phyloP scores from a whole-genome alignment of 2,329 filamentous ascomycete genomes.

The Orbilia quercus region DNA sequence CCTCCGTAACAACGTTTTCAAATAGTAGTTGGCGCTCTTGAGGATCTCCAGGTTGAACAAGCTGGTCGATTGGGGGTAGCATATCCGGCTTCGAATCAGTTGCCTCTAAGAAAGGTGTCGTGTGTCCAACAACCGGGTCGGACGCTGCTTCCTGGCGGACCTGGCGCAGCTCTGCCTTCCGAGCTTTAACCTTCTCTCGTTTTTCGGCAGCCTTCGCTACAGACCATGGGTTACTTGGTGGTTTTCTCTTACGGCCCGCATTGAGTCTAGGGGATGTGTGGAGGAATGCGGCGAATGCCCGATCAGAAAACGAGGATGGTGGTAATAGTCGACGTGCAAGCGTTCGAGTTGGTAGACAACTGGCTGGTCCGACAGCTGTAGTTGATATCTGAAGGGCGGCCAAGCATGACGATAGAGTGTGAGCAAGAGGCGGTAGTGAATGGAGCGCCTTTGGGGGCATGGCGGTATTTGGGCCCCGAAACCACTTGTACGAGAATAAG shows the following conservation, averaged over 20 bases:
- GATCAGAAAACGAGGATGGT: neutral
- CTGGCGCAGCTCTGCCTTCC: slow-evolving; percentile 75
- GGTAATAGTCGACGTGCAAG: neutral
- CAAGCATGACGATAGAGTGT: slow-evolving; percentile 31
- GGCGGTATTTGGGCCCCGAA: slow-evolving; percentile 1
- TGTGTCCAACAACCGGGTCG: slow-evolving; percentile 80
- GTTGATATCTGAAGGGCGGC: slow-evolving; percentile 30
- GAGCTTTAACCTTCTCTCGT: slow-evolving; percentile 64
- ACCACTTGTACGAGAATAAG: neutral
- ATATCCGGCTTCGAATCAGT: slow-evolving; percentile 71
- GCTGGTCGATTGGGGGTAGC: slow-evolving; percentile 61
- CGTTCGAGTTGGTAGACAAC: slow-evolving; percentile 5
- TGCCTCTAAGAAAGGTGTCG: slow-evolving; percentile 85
- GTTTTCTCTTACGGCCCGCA: slow-evolving; percentile 22
- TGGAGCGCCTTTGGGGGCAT: slow-evolving; percentile 20
- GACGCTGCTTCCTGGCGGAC: slow-evolving; percentile 75
- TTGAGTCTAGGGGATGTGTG: slow-evolving; percentile 39
- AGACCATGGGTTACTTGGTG: slow-evolving; percentile 46
- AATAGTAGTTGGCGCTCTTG: slow-evolving; percentile 39
- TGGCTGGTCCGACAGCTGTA: neutral
- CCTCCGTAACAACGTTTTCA: slow-evolving; percentile 60
- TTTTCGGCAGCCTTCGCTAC: slow-evolving; percentile 48
- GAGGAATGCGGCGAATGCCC: slow-evolving; percentile 7
- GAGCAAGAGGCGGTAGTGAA: slow-evolving; percentile 33
- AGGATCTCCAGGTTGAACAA: slow-evolving; percentile 57